Percentiles rank a stretch among this genome's conserved stretches.
Conservation (phyloP, 306 rosid species). For the Rubus idaeus region DNA sequence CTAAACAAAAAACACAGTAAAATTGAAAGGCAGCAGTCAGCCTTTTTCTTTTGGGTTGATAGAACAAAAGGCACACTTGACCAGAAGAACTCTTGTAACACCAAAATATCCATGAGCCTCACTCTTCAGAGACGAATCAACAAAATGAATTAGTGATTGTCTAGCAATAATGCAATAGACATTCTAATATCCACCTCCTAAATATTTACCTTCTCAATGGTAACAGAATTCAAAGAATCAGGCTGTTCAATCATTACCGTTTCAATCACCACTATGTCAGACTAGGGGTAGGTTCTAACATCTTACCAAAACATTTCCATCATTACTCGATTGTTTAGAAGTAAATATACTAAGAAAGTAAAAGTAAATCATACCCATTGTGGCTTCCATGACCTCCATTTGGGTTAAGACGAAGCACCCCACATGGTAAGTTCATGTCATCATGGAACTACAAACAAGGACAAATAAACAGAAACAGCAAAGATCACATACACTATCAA, state of each 20-base stretch:
- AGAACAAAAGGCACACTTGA: background rate
- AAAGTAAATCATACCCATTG: slow-evolving; percentile 56
- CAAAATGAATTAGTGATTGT: background rate
- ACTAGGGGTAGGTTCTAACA: background rate
- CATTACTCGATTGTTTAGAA: background rate
- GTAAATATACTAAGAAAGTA: background rate
- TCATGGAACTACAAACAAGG: slow-evolving; percentile 68
- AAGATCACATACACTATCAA: background rate
- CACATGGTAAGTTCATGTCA: slow-evolving; percentile 85
- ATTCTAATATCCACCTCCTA: background rate
- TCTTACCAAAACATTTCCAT: background rate
- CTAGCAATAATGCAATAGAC: background rate
- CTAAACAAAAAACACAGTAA: background rate
- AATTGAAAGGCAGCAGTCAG: background rate
- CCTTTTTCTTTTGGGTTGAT: background rate
- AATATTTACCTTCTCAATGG: background rate
- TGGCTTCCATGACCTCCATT: slow-evolving; percentile 88
- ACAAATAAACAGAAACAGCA: slow-evolving; percentile 7
- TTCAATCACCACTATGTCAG: background rate
- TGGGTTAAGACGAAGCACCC: slow-evolving; percentile 78
- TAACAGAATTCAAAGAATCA: background rate
- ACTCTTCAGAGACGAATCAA: background rate
- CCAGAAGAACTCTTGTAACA: background rate
- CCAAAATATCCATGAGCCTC: background rate
- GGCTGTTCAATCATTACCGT: background rate